phyloP scores from a whole-genome alignment of 2,329 filamentous ascomycete species.

The Herpotrichia juniperi region DNA sequence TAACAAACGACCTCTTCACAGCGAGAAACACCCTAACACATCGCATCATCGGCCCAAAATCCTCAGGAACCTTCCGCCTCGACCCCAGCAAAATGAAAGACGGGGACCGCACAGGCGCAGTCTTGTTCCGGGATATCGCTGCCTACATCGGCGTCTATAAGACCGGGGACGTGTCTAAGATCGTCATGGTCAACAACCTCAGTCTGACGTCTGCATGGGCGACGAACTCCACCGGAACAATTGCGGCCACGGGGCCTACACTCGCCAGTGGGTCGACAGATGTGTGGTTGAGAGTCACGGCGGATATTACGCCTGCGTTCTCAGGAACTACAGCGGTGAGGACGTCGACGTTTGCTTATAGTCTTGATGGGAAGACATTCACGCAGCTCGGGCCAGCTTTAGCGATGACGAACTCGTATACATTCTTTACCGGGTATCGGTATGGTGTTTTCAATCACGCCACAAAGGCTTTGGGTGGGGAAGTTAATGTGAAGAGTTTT shows the following conservation, averaged over 20 bases:
- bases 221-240: slow-evolving; percentile 37
- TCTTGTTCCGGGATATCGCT: slow-evolving; percentile 59
- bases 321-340: slow-evolving; percentile 21
- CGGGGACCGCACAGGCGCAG: slow-evolving; percentile 60
- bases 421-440: slow-evolving; percentile 48
- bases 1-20: slow-evolving; percentile 58
- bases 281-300: slow-evolving; percentile 40
- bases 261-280: slow-evolving; percentile 24
- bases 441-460: slow-evolving; percentile 49
- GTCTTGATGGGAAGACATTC: slow-evolving; percentile 41
- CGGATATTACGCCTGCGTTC: slow-evolving; percentile 46
- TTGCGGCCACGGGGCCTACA: slow-evolving; percentile 31
- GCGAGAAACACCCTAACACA: slow-evolving; percentile 52
- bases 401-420: slow-evolving; percentile 41
- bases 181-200: slow-evolving; percentile 47
- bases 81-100: slow-evolving; percentile 56
- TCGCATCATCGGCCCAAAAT: slow-evolving; percentile 48
- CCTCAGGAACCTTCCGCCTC: slow-evolving; percentile 57
- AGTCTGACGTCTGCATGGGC: slow-evolving; percentile 44
- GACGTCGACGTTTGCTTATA: slow-evolving; percentile 44
- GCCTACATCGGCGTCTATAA: slow-evolving; percentile 61
- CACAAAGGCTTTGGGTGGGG: slow-evolving; percentile 40
- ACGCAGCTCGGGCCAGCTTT: slow-evolving; percentile 38
- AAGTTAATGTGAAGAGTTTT: slow-evolving; percentile 33
- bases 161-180: slow-evolving; percentile 41